phyloP scores from a whole-genome alignment of 305 asterid species.

The Lippia alba region DNA sequence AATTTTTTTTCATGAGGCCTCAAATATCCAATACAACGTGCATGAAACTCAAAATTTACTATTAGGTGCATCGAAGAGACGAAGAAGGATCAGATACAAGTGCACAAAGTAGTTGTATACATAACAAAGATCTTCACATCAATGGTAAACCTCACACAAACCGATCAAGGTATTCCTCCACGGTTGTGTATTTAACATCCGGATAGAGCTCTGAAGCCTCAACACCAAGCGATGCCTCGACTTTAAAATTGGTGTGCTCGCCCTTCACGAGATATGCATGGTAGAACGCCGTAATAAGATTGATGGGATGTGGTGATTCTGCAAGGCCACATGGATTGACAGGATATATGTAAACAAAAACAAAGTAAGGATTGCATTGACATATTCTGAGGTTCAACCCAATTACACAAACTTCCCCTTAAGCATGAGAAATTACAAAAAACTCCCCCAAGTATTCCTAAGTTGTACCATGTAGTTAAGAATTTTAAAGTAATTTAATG shows the following conservation, averaged over 20 bases:
- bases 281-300: constrained; percentile 48
- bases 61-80: not conserved
- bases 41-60: too few relatives aligned
- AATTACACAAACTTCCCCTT: too few relatives aligned
- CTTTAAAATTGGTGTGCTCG: constrained; percentile 63
- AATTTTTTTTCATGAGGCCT: too few relatives aligned
- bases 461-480: too few relatives aligned
- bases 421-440: too few relatives aligned
- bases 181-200: constrained; percentile 70
- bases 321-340: constrained; percentile 13
- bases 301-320: constrained; percentile 66
- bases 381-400: too few relatives aligned
- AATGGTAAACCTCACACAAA: constrained; percentile 42
- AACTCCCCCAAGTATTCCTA: too few relatives aligned
- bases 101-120: not conserved
- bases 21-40: too few relatives aligned
- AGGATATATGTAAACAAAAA: not conserved
- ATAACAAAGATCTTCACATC: too few relatives aligned
- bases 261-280: constrained; percentile 69
- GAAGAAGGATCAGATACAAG: not conserved
- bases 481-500: too few relatives aligned
- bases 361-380: too few relatives aligned
- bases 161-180: constrained; percentile 59
- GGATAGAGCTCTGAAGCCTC: constrained; percentile 87
- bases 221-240: constrained; percentile 65